Conservation (phyloP, 176 grass and related monocot genomes). For the Calamus simplicifolius region DNA sequence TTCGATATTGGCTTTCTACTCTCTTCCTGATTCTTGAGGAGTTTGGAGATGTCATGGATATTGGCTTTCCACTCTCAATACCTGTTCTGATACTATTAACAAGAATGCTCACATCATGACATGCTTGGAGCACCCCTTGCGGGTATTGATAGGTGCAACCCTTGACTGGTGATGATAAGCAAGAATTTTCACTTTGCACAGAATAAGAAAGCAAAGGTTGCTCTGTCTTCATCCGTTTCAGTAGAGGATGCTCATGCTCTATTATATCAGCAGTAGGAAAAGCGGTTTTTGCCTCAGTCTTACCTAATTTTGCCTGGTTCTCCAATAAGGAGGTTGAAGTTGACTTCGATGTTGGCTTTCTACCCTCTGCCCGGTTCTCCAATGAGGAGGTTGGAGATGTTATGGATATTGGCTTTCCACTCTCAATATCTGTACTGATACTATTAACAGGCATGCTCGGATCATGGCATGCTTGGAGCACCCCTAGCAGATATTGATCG, state of each 20-base stretch:
- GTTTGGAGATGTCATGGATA: conserved; percentile 5
- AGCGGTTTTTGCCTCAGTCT: conserved; percentile 28
- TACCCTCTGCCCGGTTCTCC: conserved; percentile 11
- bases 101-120: conserved; percentile 22
- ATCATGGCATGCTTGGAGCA: conserved; percentile 20
- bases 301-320: too few relatives aligned
- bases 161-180: conserved; percentile 10
- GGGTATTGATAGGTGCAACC: conserved; percentile 14
- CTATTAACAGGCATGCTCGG: conserved; percentile 18
- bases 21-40: conserved; percentile 13
- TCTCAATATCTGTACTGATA: not conserved
- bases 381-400: conserved; percentile 18
- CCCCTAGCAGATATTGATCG: conserved; percentile 14
- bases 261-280: conserved; percentile 33
- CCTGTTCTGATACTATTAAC: not conserved
- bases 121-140: conserved; percentile 21
- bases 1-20: conserved; percentile 9
- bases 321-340: too few relatives aligned
- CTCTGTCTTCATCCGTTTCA: conserved; percentile 41
- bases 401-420: not conserved
- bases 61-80: not conserved
- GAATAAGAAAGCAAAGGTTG: conserved; percentile 11
- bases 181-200: conserved; percentile 22
- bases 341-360: conserved; percentile 4
- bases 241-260: conserved; percentile 27